Evolutionary conservation across 179 eudicot species (phyloP).

Genomic region (Vitellaria paradoxa): DNA sequence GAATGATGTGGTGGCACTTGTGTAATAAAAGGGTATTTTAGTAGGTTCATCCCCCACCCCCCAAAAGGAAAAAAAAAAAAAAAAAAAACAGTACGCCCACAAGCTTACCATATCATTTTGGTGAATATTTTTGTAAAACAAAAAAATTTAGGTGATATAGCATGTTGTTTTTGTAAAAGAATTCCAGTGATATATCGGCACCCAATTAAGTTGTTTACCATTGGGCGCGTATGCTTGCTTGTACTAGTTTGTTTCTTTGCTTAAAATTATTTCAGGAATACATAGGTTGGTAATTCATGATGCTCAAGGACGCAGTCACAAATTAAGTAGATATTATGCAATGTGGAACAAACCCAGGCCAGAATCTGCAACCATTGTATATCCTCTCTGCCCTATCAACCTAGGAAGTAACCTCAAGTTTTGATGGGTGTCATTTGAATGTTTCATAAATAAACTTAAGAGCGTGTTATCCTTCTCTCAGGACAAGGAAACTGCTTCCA

Average conservation of each 20-base stretch:
- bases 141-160: too few relatives aligned
- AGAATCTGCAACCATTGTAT: slow-evolving; percentile 77
- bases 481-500: slow-evolving; percentile 72
- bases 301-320: slow-evolving; percentile 46
- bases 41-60: too few relatives aligned
- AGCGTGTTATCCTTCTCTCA: slow-evolving; percentile 19
- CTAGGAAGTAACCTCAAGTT: background rate
- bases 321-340: slow-evolving; percentile 80
- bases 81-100: too few relatives aligned
- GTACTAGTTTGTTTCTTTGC: background rate
- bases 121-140: too few relatives aligned
- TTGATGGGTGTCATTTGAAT: slow-evolving; percentile 1
- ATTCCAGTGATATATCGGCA: too few relatives aligned
- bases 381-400: background rate
- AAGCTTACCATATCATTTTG: too few relatives aligned
- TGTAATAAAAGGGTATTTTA: too few relatives aligned
- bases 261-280: slow-evolving; percentile 43
- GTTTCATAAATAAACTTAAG: background rate
- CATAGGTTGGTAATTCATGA: slow-evolving; percentile 73
- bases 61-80: too few relatives aligned
- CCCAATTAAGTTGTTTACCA: background rate
- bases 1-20: too few relatives aligned
- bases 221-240: background rate
- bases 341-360: slow-evolving; percentile 97
- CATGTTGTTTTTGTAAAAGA: too few relatives aligned